A percentile compares a stretch with the other conserved stretches of the same genome.
phyloP scores from a whole-genome alignment of 495 filamentous ascomycete species.

The Aspergillus campestris region DNA sequence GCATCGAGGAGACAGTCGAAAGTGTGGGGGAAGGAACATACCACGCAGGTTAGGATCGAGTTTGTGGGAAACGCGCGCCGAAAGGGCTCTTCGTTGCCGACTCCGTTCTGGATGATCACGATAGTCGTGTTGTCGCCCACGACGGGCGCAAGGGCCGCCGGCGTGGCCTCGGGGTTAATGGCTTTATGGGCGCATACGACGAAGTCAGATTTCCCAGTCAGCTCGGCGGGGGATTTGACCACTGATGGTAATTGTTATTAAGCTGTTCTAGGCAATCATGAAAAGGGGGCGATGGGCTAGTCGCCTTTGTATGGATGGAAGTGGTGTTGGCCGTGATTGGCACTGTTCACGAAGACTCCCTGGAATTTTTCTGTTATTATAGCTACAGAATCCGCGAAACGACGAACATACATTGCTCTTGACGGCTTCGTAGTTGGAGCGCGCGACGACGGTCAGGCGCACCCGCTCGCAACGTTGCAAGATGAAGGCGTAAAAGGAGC shows the following conservation, averaged over 20 bases:
- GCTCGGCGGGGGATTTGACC: conserved; percentile 32
- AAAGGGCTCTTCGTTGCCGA: conserved; percentile 60
- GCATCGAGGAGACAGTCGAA: neutral
- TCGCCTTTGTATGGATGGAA: conserved; percentile 33
- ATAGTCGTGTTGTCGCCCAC: conserved; percentile 33
- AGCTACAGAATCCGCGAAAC: neutral
- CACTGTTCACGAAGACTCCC: conserved; percentile 39
- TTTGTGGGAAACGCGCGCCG: conserved; percentile 43
- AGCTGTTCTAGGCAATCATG: too few relatives aligned
- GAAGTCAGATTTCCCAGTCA: conserved; percentile 28
- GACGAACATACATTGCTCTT: conserved; percentile 23
- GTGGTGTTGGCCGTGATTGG: conserved; percentile 38
- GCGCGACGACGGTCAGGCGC: conserved; percentile 41
- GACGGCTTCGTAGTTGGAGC: conserved; percentile 44
- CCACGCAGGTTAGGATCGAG: conserved; percentile 53
- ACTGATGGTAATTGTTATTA: conserved; percentile 16
- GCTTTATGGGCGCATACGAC: conserved; percentile 46
- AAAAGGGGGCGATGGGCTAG: neutral
- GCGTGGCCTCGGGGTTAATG: conserved; percentile 31
- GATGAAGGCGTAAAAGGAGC: conserved; percentile 43
- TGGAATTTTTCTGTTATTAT: conserved; percentile 1
- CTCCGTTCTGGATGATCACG: conserved; percentile 63
- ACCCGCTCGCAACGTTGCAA: conserved; percentile 31
- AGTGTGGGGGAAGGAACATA: conserved; percentile 4
- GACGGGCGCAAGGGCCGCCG: conserved; percentile 28